phyloP scores from a whole-genome alignment of 148 eudicot species.

The Silene conica region DNA sequence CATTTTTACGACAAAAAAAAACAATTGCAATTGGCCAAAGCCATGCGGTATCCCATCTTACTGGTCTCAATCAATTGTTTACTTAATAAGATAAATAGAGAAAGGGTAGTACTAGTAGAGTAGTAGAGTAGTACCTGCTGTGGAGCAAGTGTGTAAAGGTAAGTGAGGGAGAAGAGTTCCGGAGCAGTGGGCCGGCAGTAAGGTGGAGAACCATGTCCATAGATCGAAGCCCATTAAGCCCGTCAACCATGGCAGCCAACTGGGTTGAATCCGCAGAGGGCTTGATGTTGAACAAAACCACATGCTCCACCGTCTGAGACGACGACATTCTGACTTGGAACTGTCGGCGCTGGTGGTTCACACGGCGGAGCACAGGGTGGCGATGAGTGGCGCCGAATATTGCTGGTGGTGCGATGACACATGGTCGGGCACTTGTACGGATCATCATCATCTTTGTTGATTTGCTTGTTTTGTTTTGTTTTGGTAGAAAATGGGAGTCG shows the following conservation, averaged over 20 bases:
- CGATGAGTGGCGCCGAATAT: not conserved
- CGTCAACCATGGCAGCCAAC: conserved; percentile 43
- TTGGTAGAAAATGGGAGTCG: too few relatives aligned
- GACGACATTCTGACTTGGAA: conserved; percentile 40
- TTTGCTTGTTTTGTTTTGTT: not conserved
- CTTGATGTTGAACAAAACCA: conserved; percentile 68
- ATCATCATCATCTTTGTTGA: not conserved
- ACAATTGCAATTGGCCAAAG: too few relatives aligned
- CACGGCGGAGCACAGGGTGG: conserved; percentile 14
- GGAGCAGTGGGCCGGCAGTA: conserved; percentile 46
- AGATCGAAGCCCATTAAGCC: conserved; percentile 42
- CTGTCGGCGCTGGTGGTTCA: conserved; percentile 10
- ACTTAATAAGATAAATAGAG: too few relatives aligned
- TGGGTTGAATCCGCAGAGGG: conserved; percentile 37
- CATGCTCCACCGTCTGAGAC: conserved; percentile 50
- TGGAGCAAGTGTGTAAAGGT: conserved; percentile 76
- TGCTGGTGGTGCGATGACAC: not conserved
- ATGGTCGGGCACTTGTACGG: conserved; percentile 13
- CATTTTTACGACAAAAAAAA: too few relatives aligned
- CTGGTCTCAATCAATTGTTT: too few relatives aligned
- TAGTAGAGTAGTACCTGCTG: conserved; percentile 28
- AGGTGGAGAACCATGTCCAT: conserved; percentile 49
- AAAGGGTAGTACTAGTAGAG: too few relatives aligned
- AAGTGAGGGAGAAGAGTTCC: conserved; percentile 30
- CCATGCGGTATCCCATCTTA: too few relatives aligned